Conservation (phyloP, 2,329 filamentous ascomycete genomes). For the Pseudogymnoascus sp. region DNA sequence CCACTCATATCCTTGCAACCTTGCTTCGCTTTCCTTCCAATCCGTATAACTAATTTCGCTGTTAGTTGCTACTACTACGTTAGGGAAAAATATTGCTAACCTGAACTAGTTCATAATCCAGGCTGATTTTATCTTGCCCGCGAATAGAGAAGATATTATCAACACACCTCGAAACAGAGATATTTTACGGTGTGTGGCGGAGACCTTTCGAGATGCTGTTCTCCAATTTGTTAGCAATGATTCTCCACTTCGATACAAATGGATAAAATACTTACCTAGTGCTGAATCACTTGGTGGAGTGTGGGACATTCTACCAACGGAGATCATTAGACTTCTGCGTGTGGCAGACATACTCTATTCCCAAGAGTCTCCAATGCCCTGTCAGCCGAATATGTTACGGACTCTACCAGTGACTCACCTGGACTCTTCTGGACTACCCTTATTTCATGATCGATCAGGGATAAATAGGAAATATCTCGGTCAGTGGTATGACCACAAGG, state of each 20-base stretch:
- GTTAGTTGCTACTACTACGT: conserved; percentile 22
- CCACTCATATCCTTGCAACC: conserved; percentile 13
- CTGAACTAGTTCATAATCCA: conserved; percentile 46
- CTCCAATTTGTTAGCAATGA: conserved; percentile 34
- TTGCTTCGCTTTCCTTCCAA: conserved; percentile 20
- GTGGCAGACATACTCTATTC: too few relatives aligned
- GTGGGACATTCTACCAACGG: conserved; percentile 21
- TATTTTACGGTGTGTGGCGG: conserved; percentile 31
- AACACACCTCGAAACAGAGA: conserved; percentile 33
- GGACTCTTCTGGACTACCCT: too few relatives aligned
- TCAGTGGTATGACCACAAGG: too few relatives aligned
- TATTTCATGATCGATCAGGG: too few relatives aligned
- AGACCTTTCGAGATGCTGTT: conserved; percentile 33
- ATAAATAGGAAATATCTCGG: too few relatives aligned
- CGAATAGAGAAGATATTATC: conserved; percentile 34
- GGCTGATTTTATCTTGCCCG: conserved; percentile 41
- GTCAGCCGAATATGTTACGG: too few relatives aligned
- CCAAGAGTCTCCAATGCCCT: too few relatives aligned
- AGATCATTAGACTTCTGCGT: too few relatives aligned
- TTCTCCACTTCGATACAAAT: conserved; percentile 32
- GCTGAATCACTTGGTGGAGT: conserved; percentile 22
- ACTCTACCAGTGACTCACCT: too few relatives aligned
- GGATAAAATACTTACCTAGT: conserved; percentile 39
- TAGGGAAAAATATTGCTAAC: too few relatives aligned
- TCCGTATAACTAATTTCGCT: conserved; percentile 17